These are phyloP conservation scores for Flaveria brownii DNA, from an alignment of 129 eudicot species.

Conservation along the genomic window DNA sequence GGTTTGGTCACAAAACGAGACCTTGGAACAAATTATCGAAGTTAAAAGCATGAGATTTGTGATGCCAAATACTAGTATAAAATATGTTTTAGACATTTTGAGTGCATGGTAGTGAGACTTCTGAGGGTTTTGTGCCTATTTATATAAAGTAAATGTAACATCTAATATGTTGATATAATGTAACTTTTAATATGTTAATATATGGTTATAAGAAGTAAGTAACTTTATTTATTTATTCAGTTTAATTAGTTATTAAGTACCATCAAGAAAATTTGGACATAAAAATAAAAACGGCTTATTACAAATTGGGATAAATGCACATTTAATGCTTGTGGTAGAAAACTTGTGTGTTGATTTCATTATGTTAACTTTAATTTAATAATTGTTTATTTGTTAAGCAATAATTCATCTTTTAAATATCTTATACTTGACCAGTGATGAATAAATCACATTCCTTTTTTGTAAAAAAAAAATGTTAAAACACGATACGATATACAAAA, in stretches of 20 bases:
- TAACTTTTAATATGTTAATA: too few species aligned
- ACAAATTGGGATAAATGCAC: constrained; percentile 4
- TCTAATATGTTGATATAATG: neutral
- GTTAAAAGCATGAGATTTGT: constrained; percentile 8
- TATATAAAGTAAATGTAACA: constrained; percentile 15
- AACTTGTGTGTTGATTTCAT: neutral
- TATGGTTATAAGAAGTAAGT: constrained; percentile 3
- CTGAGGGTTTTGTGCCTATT: constrained; percentile 19
- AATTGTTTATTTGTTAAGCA: neutral
- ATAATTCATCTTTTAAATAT: neutral
- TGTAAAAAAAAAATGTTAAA: neutral
- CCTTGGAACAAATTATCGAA: constrained; percentile 16
- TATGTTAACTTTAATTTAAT: neutral
- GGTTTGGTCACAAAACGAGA: constrained; percentile 31
- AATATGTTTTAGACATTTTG: constrained; percentile 23
- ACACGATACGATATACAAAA: too few species aligned
- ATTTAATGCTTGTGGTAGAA: neutral
- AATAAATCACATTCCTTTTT: neutral
- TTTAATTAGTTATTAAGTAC: constrained; percentile 10
- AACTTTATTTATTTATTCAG: constrained; percentile 1
- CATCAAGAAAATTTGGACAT: constrained; percentile 7
- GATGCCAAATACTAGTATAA: neutral
- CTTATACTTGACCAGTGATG: neutral
- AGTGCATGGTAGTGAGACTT: neutral
- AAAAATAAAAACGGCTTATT: neutral